Conservation (phyloP, 768 basidiomycete genomes). For the Chlorophyllum brunneum region DNA sequence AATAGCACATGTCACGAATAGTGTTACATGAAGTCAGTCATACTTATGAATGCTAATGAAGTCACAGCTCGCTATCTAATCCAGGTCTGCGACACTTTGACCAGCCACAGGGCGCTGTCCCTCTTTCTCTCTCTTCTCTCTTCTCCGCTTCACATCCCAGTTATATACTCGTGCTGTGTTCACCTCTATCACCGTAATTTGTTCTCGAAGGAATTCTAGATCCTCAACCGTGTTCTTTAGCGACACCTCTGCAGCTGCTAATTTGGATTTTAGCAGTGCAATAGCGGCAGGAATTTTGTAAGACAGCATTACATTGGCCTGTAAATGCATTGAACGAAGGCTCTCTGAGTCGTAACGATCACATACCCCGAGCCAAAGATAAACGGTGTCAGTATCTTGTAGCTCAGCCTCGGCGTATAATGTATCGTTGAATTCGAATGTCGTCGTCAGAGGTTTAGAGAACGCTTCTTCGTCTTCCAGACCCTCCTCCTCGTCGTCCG, state of each 20-base stretch:
- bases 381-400: slow-evolving; percentile 84
- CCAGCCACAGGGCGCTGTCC: neutral
- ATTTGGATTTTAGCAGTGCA: slow-evolving; percentile 69
- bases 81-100: slow-evolving; percentile 2
- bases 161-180: slow-evolving; percentile 96
- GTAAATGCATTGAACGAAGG: neutral
- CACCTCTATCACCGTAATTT: slow-evolving; percentile 93
- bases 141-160: slow-evolving; percentile 85
- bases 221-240: slow-evolving; percentile 77
- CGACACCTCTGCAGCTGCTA: slow-evolving; percentile 61
- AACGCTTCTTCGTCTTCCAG: slow-evolving; percentile 53
- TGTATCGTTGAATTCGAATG: slow-evolving; percentile 96
- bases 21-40: neutral
- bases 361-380: slow-evolving; percentile 92
- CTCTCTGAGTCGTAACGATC: neutral
- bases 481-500: slow-evolving; percentile 40
- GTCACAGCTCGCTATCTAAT: neutral
- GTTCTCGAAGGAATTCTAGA: slow-evolving; percentile 89
- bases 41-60: neutral
- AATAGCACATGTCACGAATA: neutral
- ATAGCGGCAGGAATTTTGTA: slow-evolving; percentile 83
- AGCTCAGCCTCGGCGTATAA: slow-evolving; percentile 89
- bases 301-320: slow-evolving; percentile 98
- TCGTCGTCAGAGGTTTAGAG: slow-evolving; percentile 64
- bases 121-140: slow-evolving; percentile 43